phyloP scores from a whole-genome alignment of 768 basidiomycete species.

The Suillus subaureus region DNA sequence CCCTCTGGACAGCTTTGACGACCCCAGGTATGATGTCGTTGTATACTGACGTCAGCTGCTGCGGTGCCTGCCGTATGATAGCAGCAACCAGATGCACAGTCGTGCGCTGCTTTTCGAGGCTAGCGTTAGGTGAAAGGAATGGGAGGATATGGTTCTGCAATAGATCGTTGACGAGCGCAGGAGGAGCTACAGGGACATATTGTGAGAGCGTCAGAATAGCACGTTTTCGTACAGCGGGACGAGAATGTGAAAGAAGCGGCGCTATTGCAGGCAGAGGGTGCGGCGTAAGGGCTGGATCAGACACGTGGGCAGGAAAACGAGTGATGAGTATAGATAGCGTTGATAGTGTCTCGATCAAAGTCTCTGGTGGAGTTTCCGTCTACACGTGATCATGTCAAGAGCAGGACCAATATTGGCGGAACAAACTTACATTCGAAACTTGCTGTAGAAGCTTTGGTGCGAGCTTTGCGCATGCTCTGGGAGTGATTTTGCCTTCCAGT shows the following conservation, averaged over 20 bases:
- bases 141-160: slow-evolving; percentile 62
- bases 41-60: slow-evolving; percentile 63
- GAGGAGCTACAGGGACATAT: slow-evolving; percentile 73
- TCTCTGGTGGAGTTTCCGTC: slow-evolving; percentile 75
- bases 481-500: slow-evolving; percentile 76
- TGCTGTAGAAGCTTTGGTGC: slow-evolving; percentile 83
- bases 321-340: slow-evolving; percentile 88
- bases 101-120: slow-evolving; percentile 72
- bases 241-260: slow-evolving; percentile 70
- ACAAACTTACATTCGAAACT: slow-evolving; percentile 63
- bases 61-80: slow-evolving; percentile 73
- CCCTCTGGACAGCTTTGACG: slow-evolving; percentile 64
- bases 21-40: slow-evolving; percentile 69
- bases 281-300: slow-evolving; percentile 52
- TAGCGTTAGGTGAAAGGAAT: slow-evolving; percentile 52
- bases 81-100: slow-evolving; percentile 81
- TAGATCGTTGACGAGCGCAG: slow-evolving; percentile 61
- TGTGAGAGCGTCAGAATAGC: slow-evolving; percentile 86
- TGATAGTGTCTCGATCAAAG: slow-evolving; percentile 79
- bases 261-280: slow-evolving; percentile 69
- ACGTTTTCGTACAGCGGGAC: slow-evolving; percentile 90
- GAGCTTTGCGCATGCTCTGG: slow-evolving; percentile 79
- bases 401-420: not conserved
- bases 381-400: slow-evolving; percentile 27
- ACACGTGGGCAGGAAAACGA: slow-evolving; percentile 75